Evolutionary conservation across 352 stramenopile genomes (phyloP).

Genomic region (Phytophthora rubi): DNA sequence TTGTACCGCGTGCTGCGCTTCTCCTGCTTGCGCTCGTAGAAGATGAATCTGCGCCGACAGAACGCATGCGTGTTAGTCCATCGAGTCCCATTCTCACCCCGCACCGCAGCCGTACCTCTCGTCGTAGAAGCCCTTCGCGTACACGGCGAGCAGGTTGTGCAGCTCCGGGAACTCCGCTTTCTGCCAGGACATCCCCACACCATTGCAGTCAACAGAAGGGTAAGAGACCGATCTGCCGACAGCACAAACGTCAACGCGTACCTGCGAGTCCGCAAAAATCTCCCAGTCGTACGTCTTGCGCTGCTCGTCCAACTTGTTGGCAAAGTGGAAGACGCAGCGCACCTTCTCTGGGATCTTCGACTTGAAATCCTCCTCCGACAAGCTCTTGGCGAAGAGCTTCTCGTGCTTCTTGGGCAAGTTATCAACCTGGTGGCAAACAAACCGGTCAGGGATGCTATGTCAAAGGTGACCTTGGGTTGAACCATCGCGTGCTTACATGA

Average conservation of each 20-base stretch:
- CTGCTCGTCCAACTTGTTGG: conserved; percentile 63
- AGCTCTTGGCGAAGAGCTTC: conserved; percentile 55
- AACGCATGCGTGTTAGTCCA: not conserved
- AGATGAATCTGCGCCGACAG: conserved; percentile 46
- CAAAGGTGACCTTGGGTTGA: not conserved
- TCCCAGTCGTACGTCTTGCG: conserved; percentile 65
- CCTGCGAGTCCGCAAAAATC: conserved; percentile 67
- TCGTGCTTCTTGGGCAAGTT: conserved; percentile 70
- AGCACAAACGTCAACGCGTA: conserved; percentile 11
- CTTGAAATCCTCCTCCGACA: conserved; percentile 71
- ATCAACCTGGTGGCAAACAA: conserved; percentile 40
- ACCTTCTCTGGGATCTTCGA: conserved; percentile 79
- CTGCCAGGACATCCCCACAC: conserved; percentile 19
- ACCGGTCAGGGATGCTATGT: not conserved
- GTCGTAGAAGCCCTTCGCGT: conserved; percentile 76
- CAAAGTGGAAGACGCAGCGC: conserved; percentile 78
- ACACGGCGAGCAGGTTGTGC: conserved; percentile 63
- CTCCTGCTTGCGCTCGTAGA: conserved; percentile 65
- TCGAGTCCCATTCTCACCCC: too few species aligned
- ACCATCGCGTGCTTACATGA: conserved; percentile 43
- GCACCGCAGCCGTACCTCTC: too few species aligned
- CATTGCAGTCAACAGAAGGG: not conserved
- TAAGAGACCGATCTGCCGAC: not conserved
- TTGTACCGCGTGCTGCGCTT: conserved; percentile 62
- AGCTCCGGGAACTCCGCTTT: conserved; percentile 68